Percentiles rank a stretch among this genome's conserved stretches.
These are phyloP conservation scores for Boletus subparvulus DNA, from an alignment of 768 basidiomycete species.

Conservation along the genomic window DNA sequence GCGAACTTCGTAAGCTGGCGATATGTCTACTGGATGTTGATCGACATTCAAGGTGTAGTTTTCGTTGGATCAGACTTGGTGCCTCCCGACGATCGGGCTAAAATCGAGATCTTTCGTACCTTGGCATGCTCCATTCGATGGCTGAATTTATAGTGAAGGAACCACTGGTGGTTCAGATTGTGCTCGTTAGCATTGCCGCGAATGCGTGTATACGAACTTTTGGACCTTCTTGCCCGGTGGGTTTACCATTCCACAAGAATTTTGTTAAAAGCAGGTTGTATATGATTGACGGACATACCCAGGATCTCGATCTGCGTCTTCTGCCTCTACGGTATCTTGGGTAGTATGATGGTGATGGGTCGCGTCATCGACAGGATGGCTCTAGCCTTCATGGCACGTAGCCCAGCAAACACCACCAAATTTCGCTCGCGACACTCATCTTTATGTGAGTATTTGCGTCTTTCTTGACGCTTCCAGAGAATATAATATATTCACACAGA, in stretches of 20 bases:
- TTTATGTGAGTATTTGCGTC: conserved; percentile 33
- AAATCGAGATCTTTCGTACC: conserved; percentile 63
- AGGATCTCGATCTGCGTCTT: conserved; percentile 64
- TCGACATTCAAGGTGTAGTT: conserved; percentile 61
- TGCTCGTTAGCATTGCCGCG: conserved; percentile 53
- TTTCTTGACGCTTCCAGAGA: neutral
- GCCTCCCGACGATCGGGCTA: conserved; percentile 78
- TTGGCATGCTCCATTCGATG: conserved; percentile 69
- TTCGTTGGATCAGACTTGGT: conserved; percentile 55
- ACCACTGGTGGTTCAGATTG: conserved; percentile 68
- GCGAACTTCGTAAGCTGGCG: conserved; percentile 68
- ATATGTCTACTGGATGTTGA: conserved; percentile 72
- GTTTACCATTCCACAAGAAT: conserved; percentile 55
- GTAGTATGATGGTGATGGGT: conserved; percentile 43
- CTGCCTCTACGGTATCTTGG: conserved; percentile 66
- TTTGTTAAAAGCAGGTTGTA: neutral
- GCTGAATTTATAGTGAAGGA: conserved; percentile 69
- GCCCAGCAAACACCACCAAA: conserved; percentile 66
- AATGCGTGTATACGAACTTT: conserved; percentile 56
- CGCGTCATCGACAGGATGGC: conserved; percentile 70
- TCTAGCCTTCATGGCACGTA: conserved; percentile 49
- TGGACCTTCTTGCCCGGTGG: conserved; percentile 76
- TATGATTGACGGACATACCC: neutral
- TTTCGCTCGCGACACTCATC: conserved; percentile 59
- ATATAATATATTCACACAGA: neutral